These are phyloP conservation scores for Podospora pseudoanserina DNA, from an alignment of 495 filamentous ascomycete species.

Conservation along the genomic window DNA sequence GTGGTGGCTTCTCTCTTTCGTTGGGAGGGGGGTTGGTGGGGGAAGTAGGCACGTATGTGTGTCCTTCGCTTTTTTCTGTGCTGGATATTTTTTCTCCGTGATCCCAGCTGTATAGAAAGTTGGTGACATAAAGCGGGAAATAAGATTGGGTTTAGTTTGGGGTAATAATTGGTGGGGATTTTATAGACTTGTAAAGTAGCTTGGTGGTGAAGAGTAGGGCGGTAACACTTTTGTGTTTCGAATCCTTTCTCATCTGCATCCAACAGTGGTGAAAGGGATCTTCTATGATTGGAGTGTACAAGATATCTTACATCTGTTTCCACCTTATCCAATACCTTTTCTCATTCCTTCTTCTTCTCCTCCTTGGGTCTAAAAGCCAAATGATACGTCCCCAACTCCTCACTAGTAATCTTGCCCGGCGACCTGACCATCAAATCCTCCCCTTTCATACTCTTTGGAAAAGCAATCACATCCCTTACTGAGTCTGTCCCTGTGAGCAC, in stretches of 20 bases:
- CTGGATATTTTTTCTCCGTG: background rate
- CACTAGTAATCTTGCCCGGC: conserved; percentile 60
- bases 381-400: conserved; percentile 70
- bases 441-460: conserved; percentile 86
- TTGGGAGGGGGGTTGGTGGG: background rate
- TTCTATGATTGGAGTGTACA: background rate
- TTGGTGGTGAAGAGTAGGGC: background rate
- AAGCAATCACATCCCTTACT: conserved; percentile 90
- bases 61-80: background rate
- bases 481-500: conserved; percentile 71
- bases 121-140: background rate
- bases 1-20: too few relatives aligned
- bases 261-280: background rate
- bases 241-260: background rate
- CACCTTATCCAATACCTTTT: too few relatives aligned
- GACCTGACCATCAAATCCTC: conserved; percentile 78
- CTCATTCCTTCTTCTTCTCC: background rate
- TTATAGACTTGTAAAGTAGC: background rate
- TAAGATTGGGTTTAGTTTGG: background rate
- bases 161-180: background rate
- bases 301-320: background rate
- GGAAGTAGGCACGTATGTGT: background rate
- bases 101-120: background rate
- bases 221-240: background rate
- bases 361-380: conserved; percentile 32